Evolutionary conservation across 2,329 filamentous ascomycete species (phyloP).

Genomic region (Aspergillus piperis): DNA sequence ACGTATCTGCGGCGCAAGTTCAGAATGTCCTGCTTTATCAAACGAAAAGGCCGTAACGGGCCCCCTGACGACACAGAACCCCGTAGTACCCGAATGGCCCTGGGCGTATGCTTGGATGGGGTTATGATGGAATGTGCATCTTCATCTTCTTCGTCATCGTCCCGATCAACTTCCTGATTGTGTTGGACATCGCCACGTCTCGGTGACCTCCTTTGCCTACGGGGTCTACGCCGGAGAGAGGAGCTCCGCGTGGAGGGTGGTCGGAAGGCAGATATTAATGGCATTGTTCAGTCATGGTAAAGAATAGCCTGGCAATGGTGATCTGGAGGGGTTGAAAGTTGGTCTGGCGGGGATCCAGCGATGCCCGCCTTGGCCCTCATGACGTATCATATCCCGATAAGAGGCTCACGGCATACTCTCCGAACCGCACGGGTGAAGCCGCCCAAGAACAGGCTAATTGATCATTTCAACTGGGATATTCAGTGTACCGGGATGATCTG

Average conservation of each 20-base stretch:
- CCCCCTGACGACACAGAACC: constrained; percentile 42
- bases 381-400: constrained; percentile 9
- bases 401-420: background rate
- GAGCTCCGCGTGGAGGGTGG: constrained; percentile 33
- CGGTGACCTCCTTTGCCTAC: constrained; percentile 22
- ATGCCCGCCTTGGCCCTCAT: constrained; percentile 9
- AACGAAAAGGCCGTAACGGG: constrained; percentile 54
- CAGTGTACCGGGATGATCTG: background rate
- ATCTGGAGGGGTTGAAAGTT: background rate
- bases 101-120: constrained; percentile 41
- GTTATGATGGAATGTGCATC: constrained; percentile 41
- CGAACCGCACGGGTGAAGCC: background rate
- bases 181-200: constrained; percentile 3
- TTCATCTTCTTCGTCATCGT: constrained; percentile 21
- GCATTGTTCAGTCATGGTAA: constrained; percentile 20
- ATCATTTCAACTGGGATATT: background rate
- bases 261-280: constrained; percentile 37
- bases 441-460: background rate
- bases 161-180: constrained; percentile 4
- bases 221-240: constrained; percentile 28
- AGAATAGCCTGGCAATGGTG: background rate
- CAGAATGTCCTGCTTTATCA: constrained; percentile 52
- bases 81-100: constrained; percentile 30
- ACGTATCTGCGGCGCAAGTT: constrained; percentile 52
- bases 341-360: constrained; percentile 3